A percentile compares a stretch with the other conserved stretches of the same genome.
phyloP scores from a whole-genome alignment of 2,329 filamentous ascomycete genomes.

The Diaporthe nobilis region DNA sequence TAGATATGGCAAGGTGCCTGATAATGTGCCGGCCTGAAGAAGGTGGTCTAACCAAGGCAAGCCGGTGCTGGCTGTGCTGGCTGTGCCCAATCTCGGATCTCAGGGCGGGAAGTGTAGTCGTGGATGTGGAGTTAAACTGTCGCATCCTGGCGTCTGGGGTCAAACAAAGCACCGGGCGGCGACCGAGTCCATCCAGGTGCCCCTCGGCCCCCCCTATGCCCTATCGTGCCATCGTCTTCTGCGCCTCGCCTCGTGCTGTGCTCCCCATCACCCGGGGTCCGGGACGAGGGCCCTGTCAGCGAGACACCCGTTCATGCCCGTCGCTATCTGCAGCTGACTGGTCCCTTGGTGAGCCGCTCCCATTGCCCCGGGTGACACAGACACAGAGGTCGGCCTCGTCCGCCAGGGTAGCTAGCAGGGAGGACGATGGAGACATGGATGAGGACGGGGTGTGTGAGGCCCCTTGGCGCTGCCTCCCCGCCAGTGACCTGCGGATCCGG shows the following conservation, averaged over 20 bases:
- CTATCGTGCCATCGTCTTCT: background rate
- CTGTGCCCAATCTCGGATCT: conserved; percentile 10
- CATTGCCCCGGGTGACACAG: conserved; percentile 21
- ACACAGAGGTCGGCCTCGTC: background rate
- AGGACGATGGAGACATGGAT: conserved; percentile 13
- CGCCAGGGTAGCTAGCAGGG: background rate
- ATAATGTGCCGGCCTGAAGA: background rate
- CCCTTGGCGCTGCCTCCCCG: conserved; percentile 17
- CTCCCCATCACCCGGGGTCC: conserved; percentile 6
- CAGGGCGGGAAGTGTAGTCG: conserved; percentile 26
- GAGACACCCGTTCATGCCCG: conserved; percentile 2
- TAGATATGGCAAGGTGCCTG: background rate
- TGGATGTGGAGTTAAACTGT: background rate
- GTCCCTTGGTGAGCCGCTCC: conserved; percentile 27
- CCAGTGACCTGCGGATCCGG: conserved; percentile 36
- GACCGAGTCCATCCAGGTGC: conserved; percentile 10
- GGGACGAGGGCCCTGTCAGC: background rate
- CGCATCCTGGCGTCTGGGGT: conserved; percentile 3
- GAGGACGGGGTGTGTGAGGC: conserved; percentile 18
- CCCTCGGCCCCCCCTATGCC: background rate
- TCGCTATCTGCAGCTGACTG: conserved; percentile 15
- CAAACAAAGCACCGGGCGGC: conserved; percentile 27
- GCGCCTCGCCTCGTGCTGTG: background rate
- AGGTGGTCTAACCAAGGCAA: background rate
- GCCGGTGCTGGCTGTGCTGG: conserved; percentile 10